These are phyloP conservation scores for Nidularia pulvinata DNA, from an alignment of 768 basidiomycete genomes.

Conservation along the genomic window DNA sequence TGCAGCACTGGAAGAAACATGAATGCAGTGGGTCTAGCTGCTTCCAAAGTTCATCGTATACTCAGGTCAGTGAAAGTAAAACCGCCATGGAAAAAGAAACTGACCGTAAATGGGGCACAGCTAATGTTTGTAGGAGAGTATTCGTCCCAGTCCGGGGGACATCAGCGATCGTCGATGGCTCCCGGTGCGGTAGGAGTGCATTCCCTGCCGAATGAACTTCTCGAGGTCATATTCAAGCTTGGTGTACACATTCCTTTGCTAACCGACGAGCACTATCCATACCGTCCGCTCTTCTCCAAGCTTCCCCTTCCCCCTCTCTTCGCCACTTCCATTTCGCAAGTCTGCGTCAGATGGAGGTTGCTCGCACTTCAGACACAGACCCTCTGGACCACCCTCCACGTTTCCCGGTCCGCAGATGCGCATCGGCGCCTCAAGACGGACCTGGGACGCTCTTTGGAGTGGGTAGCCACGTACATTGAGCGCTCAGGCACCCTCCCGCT, in stretches of 20 bases:
- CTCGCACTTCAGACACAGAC: slow-evolving; percentile 12
- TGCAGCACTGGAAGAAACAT: too few relatives aligned
- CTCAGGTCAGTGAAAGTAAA: too few relatives aligned
- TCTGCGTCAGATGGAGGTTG: slow-evolving; percentile 19
- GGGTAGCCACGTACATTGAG: slow-evolving; percentile 16
- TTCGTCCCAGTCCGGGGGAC: too few relatives aligned
- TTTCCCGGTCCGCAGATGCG: slow-evolving; percentile 16
- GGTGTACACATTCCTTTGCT: slow-evolving; percentile 12
- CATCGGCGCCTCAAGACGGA: slow-evolving; percentile 15
- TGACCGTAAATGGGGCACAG: too few relatives aligned
- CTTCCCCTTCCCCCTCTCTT: slow-evolving; percentile 10
- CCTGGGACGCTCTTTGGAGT: slow-evolving; percentile 13
- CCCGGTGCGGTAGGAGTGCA: not conserved
- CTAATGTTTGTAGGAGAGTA: too few relatives aligned
- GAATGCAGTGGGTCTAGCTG: too few relatives aligned
- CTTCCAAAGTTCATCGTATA: too few relatives aligned
- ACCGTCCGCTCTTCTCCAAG: slow-evolving; percentile 21
- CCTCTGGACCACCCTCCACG: slow-evolving; percentile 17
- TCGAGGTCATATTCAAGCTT: slow-evolving; percentile 20
- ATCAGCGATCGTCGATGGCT: too few relatives aligned
- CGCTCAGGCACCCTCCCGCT: slow-evolving; percentile 15
- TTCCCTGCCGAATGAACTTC: slow-evolving; percentile 21
- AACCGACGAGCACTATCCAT: slow-evolving; percentile 18
- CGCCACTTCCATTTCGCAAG: slow-evolving; percentile 14
- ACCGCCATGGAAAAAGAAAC: too few relatives aligned